Evolutionary conservation across 164 flowering plant species (phyloP).

Genomic region (Magnolia sinica): DNA sequence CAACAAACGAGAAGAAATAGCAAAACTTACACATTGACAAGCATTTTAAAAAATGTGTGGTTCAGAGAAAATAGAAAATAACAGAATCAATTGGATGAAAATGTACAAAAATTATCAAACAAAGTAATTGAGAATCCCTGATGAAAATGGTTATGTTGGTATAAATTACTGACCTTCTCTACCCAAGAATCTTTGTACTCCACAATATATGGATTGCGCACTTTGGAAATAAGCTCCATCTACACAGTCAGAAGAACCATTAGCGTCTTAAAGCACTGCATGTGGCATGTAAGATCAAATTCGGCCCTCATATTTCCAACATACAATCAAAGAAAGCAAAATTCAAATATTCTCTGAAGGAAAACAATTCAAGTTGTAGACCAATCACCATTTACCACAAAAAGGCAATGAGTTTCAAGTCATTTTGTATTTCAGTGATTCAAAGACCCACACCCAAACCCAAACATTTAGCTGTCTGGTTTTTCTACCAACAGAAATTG

Average conservation of each 20-base stretch:
- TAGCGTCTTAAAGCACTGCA: slow-evolving; percentile 3
- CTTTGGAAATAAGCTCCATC: slow-evolving; percentile 96
- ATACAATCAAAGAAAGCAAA: too few species aligned
- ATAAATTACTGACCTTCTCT: slow-evolving; percentile 61
- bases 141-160: too few species aligned
- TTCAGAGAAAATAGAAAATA: too few species aligned
- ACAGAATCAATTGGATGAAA: too few species aligned
- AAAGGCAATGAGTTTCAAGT: neutral
- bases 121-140: neutral
- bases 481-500: neutral
- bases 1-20: too few species aligned
- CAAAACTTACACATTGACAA: too few species aligned
- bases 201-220: slow-evolving; percentile 83
- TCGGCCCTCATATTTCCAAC: neutral
- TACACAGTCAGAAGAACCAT: slow-evolving; percentile 33
- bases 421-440: neutral
- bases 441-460: neutral
- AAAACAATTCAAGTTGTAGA: too few species aligned
- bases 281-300: slow-evolving; percentile 4
- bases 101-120: too few species aligned
- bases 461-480: neutral
- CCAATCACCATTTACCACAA: neutral
- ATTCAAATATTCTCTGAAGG: too few species aligned
- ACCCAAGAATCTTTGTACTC: slow-evolving; percentile 99
- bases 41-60: too few species aligned